Evolutionary conservation across 495 filamentous ascomycete genomes (phyloP).

Genomic region (Xylaria venustula): DNA sequence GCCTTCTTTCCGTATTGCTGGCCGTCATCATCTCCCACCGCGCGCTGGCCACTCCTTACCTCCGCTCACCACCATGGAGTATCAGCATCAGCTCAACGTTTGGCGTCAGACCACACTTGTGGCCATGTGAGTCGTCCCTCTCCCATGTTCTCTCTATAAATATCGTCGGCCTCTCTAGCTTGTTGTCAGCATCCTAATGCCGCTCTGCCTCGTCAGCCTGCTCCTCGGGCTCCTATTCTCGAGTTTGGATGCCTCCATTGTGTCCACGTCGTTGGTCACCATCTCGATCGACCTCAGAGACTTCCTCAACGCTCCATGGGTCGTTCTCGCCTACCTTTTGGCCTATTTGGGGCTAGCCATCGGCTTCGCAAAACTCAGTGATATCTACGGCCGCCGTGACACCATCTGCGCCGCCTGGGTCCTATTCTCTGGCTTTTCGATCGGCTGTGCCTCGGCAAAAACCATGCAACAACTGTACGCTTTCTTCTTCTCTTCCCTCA

Average conservation of each 20-base stretch:
- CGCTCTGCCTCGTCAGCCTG: conserved; percentile 36
- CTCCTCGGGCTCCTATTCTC: conserved; percentile 57
- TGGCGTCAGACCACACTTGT: conserved; percentile 25
- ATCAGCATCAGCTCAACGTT: conserved; percentile 10
- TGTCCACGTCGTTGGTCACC: conserved; percentile 60
- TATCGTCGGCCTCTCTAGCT: neutral
- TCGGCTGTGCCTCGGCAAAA: conserved; percentile 54
- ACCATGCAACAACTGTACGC: conserved; percentile 55
- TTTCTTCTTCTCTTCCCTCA: neutral
- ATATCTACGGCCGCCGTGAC: conserved; percentile 57
- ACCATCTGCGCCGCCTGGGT: conserved; percentile 48
- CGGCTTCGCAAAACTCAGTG: conserved; percentile 59
- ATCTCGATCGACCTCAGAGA: conserved; percentile 56
- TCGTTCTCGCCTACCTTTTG: conserved; percentile 58
- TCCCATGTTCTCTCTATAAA: too few relatives aligned
- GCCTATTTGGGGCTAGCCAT: conserved; percentile 62
- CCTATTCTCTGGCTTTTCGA: conserved; percentile 54
- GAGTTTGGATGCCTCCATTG: conserved; percentile 62
- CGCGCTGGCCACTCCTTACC: neutral
- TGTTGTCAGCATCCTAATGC: conserved; percentile 8
- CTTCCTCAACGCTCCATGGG: conserved; percentile 56
- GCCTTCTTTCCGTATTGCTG: neutral
- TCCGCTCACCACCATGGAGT: conserved; percentile 17
- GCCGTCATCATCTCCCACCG: neutral
- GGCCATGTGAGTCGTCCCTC: conserved; percentile 19